Base-by-base conservation (phyloP, 129 eudicot genomes). In the Artemisia argyi region DNA sequence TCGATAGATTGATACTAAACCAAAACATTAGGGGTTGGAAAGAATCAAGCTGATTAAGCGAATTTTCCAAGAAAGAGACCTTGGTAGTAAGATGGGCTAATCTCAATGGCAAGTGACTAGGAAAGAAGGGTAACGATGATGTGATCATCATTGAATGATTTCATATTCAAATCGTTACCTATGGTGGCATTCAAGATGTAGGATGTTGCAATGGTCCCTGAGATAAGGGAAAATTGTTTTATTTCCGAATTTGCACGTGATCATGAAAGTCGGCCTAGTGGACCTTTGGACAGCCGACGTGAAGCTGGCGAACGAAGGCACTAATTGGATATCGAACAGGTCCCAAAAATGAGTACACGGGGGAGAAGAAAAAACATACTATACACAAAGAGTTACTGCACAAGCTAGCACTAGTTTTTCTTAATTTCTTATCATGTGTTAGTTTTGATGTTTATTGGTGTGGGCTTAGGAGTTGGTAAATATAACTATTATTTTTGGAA, bases 261-360 rank as follows among this genome's bases (percentile, higher is more conserved):
- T 16, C 52, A 55, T 39, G 44, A 50, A 47, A 48, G 74, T 30
- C 58, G 47, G 75, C 18, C 50, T 59, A 61, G 69, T 68, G 69
- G 80, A 68, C 80, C 42, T n/a, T 61, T 54, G 64, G 65, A 70
- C 35, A 64, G 49, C 48, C 9, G 44, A 66, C 28, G 57, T 22
- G 63, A 52, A 26, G 44, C 47, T 14, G 17, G 14, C 12, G 30
- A 6, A 18, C 49, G 8, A 3, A 20, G 46, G 44, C 61, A 73
- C 16, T 62, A 28, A 63, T 32, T 52, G 11, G 8, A 32, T 42
- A 14, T 3, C 13, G 78, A 30, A 13, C 30, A 50, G 61, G 24
- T 8, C 2, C 61, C 61, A 2, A 62, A 61, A 6, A 18, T 30
- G 64, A 47, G 69, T 13, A 14, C 71, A 68, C 73, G 46, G 26